A percentile compares a stretch with the other conserved stretches of the same genome.
Evolutionary conservation across 73 alveolate species (phyloP).

Genomic region (Durusdinium trenchii): DNA sequence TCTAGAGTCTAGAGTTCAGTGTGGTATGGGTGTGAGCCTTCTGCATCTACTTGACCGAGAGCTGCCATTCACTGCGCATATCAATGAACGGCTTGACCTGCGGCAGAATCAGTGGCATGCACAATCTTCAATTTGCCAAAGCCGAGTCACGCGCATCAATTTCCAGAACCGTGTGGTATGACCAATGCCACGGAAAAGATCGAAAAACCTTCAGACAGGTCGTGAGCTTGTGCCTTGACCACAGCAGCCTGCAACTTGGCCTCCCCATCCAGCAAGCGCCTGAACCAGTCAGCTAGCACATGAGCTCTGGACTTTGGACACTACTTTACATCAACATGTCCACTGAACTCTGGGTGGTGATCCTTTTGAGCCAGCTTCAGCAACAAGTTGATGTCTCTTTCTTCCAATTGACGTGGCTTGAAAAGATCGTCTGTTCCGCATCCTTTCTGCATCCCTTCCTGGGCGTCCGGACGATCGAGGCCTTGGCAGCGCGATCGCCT

Average conservation of each 20-base stretch:
- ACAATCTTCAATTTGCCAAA: not conserved
- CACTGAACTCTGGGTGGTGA: not conserved
- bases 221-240: constrained; percentile 19
- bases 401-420: not conserved
- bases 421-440: not conserved
- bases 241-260: constrained; percentile 65
- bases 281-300: no score
- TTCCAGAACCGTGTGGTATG: not conserved
- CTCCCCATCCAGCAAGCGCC: constrained; percentile 2
- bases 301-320: not conserved
- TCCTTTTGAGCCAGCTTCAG: not conserved
- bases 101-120: not conserved
- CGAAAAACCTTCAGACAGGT: not conserved
- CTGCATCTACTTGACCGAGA: constrained; percentile 42
- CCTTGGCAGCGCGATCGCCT: constrained; percentile 43
- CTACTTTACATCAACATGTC: not conserved
- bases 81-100: constrained; percentile 77
- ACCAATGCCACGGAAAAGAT: not conserved
- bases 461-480: constrained; percentile 26
- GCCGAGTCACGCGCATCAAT: not conserved
- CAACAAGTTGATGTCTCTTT: not conserved
- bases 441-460: not conserved
- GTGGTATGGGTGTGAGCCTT: no score
- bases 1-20: no score
- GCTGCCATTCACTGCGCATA: constrained; percentile 49